Base-by-base conservation (phyloP, 306 rosid species). In the Glycine latifolia region DNA sequence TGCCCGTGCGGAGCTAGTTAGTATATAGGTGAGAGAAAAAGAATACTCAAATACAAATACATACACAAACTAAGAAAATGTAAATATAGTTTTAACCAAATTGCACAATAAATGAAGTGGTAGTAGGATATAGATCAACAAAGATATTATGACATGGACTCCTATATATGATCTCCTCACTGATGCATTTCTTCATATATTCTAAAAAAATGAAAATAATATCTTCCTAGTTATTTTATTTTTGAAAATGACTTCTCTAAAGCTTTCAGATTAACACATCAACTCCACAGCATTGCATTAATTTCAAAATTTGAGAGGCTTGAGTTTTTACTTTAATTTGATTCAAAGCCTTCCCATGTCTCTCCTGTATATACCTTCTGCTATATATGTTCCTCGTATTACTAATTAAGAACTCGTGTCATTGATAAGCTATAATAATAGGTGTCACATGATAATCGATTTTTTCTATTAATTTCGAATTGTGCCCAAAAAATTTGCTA, bases 271-370 rank as follows among this genome's bases (percentile, higher is more conserved):
- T 10, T 20, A 69, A 3, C 35, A 69, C 43, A 9, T 43, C 41
- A 69, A 47, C 17, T 69, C 59, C 43, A 26, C 11, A 70, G 17
- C 75, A 8, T 20, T 20, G 37, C 66, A 59, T 59, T 20, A 59
- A 17, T 20, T 59, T 59, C 66, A 59, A 20, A 59, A 8, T 59
- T 20, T 26, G 7, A 26, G 59, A 20, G 26, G 49, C 14, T 33
- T 3, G 31, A 33, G 47, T 72, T 72, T 72, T 3, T 37, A 13
- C 14, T 58, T 50, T 7, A 26, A 33, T 72, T 72, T 13, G 47
- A 33, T 72, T 72, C 46, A 52, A 72, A 72, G n/a, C 8, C 49
- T 72, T 71, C 33, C 48, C 76, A 71, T 50, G 76, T 71, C 47
- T 70, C 10, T 47, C 58, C 43, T 33, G 26, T 20, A 10, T 33